Conservation (phyloP, 2,329 filamentous ascomycete genomes). For the Magnaporthiopsis rhizophila region DNA sequence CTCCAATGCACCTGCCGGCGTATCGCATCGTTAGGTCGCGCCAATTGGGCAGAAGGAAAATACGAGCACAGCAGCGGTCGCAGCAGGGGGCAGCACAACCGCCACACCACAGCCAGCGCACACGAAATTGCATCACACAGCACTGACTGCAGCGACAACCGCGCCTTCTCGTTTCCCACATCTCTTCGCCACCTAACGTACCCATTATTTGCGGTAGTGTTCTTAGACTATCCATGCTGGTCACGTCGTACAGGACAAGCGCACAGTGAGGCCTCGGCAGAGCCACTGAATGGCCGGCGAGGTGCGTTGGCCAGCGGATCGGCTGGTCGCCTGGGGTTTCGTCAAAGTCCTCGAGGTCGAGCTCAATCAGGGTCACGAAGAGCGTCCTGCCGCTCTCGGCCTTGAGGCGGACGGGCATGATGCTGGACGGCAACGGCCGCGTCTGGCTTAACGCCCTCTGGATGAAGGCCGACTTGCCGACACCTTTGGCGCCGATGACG, state of each 20-base stretch:
- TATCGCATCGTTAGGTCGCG: background rate
- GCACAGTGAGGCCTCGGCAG: constrained; percentile 70
- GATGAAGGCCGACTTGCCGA: constrained; percentile 62
- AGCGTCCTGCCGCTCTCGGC: constrained; percentile 48
- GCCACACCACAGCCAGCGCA: too few species aligned
- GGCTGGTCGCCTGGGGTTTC: constrained; percentile 44
- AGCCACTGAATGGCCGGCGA: constrained; percentile 56
- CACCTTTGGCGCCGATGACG: constrained; percentile 57
- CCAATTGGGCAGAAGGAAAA: background rate
- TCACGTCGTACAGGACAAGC: constrained; percentile 81
- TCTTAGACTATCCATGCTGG: constrained; percentile 64
- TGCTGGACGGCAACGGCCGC: constrained; percentile 42
- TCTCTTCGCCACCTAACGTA: constrained; percentile 39
- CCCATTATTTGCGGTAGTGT: constrained; percentile 69
- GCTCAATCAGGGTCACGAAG: constrained; percentile 54
- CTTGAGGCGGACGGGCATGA: constrained; percentile 48
- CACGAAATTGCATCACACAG: background rate
- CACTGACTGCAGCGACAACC: background rate
- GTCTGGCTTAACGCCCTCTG: constrained; percentile 52
- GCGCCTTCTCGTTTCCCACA: background rate
- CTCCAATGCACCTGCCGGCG: constrained; percentile 60
- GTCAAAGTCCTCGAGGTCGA: constrained; percentile 59
- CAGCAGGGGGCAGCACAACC: too few species aligned
- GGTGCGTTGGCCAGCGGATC: constrained; percentile 59
- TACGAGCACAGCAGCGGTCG: background rate